Percentiles rank a stretch among this genome's conserved stretches.
Conservation (phyloP, 1,139 yeast species). For the Saccharomyces hybrid region DNA sequence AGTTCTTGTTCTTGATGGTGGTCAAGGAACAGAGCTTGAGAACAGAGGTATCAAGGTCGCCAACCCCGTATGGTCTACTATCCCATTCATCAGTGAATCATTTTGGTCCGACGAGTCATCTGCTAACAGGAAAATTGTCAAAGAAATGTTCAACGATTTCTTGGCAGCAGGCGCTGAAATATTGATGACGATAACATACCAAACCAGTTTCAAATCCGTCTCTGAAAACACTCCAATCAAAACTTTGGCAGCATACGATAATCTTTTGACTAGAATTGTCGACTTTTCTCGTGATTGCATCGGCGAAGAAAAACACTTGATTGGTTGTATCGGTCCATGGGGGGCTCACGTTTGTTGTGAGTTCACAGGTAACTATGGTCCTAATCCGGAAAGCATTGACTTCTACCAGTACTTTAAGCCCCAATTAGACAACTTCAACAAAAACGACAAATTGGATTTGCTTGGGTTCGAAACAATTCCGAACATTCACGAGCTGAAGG, state of each 20-base stretch:
- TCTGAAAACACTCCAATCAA: constrained; percentile 19
- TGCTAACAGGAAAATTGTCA: constrained; percentile 40
- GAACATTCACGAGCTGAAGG: constrained; percentile 24
- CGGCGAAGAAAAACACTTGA: constrained; percentile 33
- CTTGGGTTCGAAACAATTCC: constrained; percentile 18
- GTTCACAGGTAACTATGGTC: constrained; percentile 50
- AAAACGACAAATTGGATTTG: neutral
- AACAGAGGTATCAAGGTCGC: constrained; percentile 35
- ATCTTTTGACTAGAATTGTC: constrained; percentile 20
- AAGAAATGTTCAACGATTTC: constrained; percentile 44
- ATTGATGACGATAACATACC: constrained; percentile 56
- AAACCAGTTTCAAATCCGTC: constrained; percentile 36
- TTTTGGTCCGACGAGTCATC: constrained; percentile 20
- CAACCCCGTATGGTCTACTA: constrained; percentile 32
- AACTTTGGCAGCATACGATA: constrained; percentile 29
- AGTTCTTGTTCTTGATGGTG: constrained; percentile 37
- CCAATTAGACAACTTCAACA: constrained; percentile 13
- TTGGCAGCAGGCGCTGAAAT: constrained; percentile 50
- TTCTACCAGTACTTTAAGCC: constrained; percentile 23
- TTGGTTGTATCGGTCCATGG: constrained; percentile 68
- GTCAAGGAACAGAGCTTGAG: constrained; percentile 40
- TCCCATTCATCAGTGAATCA: constrained; percentile 34
- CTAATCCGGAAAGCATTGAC: constrained; percentile 20
- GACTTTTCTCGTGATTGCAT: constrained; percentile 27
- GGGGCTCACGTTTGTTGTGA: constrained; percentile 65